Evolutionary conservation across 352 stramenopile genomes (phyloP).

Genomic region (Globisporangium emineosum): DNA sequence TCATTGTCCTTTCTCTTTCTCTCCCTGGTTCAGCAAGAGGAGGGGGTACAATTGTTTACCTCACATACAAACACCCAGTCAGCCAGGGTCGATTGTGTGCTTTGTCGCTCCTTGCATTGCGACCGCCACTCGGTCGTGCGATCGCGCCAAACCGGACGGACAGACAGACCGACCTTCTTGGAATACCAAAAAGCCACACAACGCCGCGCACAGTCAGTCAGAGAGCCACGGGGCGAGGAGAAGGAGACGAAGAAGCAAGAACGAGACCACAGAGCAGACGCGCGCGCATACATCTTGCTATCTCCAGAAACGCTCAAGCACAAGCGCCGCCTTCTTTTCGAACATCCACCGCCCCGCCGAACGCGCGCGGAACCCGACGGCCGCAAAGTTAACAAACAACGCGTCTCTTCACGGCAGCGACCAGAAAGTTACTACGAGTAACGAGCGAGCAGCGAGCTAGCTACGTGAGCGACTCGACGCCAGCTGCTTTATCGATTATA

Average conservation of each 20-base stretch:
- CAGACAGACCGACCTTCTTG: background rate
- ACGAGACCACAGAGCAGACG: background rate
- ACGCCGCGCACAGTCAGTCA: background rate
- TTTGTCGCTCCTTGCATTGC: background rate
- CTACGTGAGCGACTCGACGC: background rate
- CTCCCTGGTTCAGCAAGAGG: background rate
- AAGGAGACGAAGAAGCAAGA: background rate
- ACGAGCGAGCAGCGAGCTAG: background rate
- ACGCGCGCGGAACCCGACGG: constrained; percentile 9
- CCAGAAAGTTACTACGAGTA: background rate
- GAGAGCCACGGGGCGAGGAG: background rate
- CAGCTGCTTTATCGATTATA: background rate
- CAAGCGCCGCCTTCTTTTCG: background rate
- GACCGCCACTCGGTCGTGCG: constrained; percentile 1
- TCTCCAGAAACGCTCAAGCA: background rate
- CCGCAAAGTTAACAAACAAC: no score
- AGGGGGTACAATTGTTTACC: constrained; percentile 2
- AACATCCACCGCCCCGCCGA: background rate
- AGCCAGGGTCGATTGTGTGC: no score
- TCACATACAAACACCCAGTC: constrained; percentile 6
- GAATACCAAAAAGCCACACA: background rate
- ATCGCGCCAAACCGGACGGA: constrained; percentile 7
- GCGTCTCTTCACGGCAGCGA: background rate
- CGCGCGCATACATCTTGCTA: background rate
- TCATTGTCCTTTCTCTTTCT: background rate